Evolutionary conservation across 164 flowering plant genomes (phyloP).

Genomic region (Litsea cubeba): DNA sequence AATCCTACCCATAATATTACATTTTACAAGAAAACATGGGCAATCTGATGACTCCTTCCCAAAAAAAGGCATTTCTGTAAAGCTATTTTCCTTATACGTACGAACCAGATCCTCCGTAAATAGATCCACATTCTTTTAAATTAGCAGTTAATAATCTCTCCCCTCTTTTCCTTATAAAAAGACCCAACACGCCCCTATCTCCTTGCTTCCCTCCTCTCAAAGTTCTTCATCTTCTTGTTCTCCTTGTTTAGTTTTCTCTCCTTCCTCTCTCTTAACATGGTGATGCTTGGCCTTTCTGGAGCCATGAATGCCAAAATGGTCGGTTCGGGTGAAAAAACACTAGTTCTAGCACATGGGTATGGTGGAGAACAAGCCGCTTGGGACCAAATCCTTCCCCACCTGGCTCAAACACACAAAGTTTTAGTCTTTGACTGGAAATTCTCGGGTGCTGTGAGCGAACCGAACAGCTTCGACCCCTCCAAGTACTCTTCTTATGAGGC

Average conservation of each 20-base stretch:
- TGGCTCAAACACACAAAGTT: slow-evolving; percentile 36
- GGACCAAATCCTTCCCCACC: slow-evolving; percentile 50
- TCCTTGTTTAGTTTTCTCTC: not conserved
- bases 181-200: not conserved
- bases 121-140: not conserved
- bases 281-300: slow-evolving; percentile 25
- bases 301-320: slow-evolving; percentile 59
- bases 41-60: not conserved
- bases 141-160: no score
- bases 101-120: not conserved
- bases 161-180: slow-evolving; percentile 1
- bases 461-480: slow-evolving; percentile 33
- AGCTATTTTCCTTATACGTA: not conserved
- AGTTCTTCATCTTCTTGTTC: not conserved
- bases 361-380: slow-evolving; percentile 80
- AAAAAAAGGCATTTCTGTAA: not conserved
- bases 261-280: slow-evolving; percentile 14
- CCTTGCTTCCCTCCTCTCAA: not conserved
- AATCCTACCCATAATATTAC: not conserved
- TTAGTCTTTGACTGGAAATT: slow-evolving; percentile 78
- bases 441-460: slow-evolving; percentile 42
- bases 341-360: slow-evolving; percentile 75
- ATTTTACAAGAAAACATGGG: not conserved
- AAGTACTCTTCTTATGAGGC: slow-evolving; percentile 49
- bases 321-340: slow-evolving; percentile 43